Conservation (phyloP, 2,329 filamentous ascomycete genomes). For the Madurella fahalii region DNA sequence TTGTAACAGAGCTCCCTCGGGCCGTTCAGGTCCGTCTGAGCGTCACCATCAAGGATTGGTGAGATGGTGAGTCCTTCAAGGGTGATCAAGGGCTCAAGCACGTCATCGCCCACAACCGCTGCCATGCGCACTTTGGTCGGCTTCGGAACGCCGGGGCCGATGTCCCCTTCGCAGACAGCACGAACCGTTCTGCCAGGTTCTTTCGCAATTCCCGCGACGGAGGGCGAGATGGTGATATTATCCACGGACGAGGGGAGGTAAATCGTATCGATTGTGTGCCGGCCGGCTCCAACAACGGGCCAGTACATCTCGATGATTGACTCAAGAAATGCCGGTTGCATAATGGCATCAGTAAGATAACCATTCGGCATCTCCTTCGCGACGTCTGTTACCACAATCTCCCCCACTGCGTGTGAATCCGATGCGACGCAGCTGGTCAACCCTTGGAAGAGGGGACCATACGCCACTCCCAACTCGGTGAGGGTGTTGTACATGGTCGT, state of each 20-base stretch:
- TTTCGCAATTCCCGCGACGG: slow-evolving; percentile 26
- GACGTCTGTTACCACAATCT: slow-evolving; percentile 35
- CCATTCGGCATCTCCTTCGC: slow-evolving; percentile 39
- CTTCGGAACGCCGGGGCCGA: slow-evolving; percentile 29
- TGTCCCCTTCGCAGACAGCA: slow-evolving; percentile 35
- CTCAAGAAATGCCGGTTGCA: slow-evolving; percentile 40
- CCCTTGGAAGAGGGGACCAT: slow-evolving; percentile 50
- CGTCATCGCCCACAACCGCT: slow-evolving; percentile 28
- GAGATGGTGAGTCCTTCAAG: slow-evolving; percentile 37
- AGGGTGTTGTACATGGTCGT: slow-evolving; percentile 44
- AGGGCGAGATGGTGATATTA: slow-evolving; percentile 35
- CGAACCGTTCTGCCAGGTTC: slow-evolving; percentile 31
- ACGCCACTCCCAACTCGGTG: slow-evolving; percentile 43
- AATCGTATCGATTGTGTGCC: slow-evolving; percentile 32
- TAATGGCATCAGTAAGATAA: slow-evolving; percentile 30
- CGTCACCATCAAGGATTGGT: slow-evolving; percentile 38
- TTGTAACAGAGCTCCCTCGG: slow-evolving; percentile 45
- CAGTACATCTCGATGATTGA: slow-evolving; percentile 41
- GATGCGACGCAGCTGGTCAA: slow-evolving; percentile 43
- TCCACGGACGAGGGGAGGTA: slow-evolving; percentile 43
- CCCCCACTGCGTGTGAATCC: slow-evolving; percentile 31
- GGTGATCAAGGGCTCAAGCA: slow-evolving; percentile 31
- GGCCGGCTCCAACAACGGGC: slow-evolving; percentile 34
- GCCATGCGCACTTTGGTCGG: slow-evolving; percentile 37
- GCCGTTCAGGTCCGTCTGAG: slow-evolving; percentile 26